Evolutionary conservation across 352 stramenopile genomes (phyloP), one percentile per base, ranked within the genome.

Genomic region (Globisporangium acanthophoron): DNA sequence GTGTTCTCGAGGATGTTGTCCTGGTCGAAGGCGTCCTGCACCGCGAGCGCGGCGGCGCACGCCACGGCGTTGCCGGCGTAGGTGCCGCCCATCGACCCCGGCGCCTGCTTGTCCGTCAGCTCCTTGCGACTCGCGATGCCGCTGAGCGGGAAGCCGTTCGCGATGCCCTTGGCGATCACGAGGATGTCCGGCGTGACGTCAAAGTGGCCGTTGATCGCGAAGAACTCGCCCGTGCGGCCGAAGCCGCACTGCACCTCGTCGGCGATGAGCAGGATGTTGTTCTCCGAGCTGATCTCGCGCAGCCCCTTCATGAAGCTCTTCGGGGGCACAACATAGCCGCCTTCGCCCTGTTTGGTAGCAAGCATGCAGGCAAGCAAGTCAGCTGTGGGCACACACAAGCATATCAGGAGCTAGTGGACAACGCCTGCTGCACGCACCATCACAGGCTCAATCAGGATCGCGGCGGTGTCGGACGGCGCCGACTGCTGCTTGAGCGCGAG

Each of bases 191-290:
- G 96, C 37, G 90, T 84, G 33, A 98, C 75, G 59, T 83, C 87
- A 24, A 98, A 85, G 69, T 98, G 95, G 52, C 90, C 94, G 20
- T 49, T 8, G 44, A 49, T 49, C 44, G 44, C 44, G 80, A 97
- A 99, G 8, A 98, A 64, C 61, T 82, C 96, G 56, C 96, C 96
- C 37, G 90, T 98, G 40, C 96, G 92, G 18, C 94, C 96, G n/a
- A 99, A 77, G 39, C 97, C 97, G 43, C 94, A 88, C 79, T 99
- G 97, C 29, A 99, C 96, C 80, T 99, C 97, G 80, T 99, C 97
- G n/a, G 85, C 92, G 69, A 99, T 99, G 54, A 99, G 74, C 45
- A 99, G 77, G 20, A 98, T 89, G 56, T 92, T 90, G 63, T 89
- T 87, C 59, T 98, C 94, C 66, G 98, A 91, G 67, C 91, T 98